Evolutionary conservation across 148 eudicot species (phyloP).

Genomic region (Dysphania ambrosioides): DNA sequence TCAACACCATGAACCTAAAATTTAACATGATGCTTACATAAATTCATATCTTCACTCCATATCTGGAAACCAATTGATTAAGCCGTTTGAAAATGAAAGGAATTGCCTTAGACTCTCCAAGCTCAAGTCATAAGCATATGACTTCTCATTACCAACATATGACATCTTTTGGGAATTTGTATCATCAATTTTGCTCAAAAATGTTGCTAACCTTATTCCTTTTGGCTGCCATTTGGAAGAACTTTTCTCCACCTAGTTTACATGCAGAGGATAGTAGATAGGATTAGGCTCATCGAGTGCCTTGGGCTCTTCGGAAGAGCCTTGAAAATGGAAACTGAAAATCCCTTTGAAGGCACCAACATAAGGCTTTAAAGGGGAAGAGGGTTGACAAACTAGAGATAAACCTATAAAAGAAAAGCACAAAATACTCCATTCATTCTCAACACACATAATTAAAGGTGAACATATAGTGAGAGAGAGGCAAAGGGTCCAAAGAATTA

Average conservation of each 20-base stretch:
- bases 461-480: background rate
- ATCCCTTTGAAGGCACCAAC: constrained; percentile 6
- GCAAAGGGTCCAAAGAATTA: background rate
- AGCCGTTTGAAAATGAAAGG: constrained; percentile 28
- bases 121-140: constrained; percentile 27
- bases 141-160: constrained; percentile 32
- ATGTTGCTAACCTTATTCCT: constrained; percentile 66
- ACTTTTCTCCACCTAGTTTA: constrained; percentile 40
- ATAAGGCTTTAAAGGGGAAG: constrained; percentile 14
- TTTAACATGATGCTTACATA: no score
- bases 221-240: constrained; percentile 78
- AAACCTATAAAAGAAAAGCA: constrained; percentile 16
- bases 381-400: constrained; percentile 18
- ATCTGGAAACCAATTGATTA: constrained; percentile 37
- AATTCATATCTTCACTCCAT: no score
- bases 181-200: constrained; percentile 35
- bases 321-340: constrained; percentile 42
- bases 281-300: constrained; percentile 43
- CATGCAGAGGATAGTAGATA: constrained; percentile 37
- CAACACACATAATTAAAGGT: background rate
- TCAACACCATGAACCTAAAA: no score
- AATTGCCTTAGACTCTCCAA: constrained; percentile 16
- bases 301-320: constrained; percentile 42
- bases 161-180: constrained; percentile 25
- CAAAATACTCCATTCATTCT: background rate